These are phyloP conservation scores for Apiospora saccharicola DNA, from an alignment of 2,329 filamentous ascomycete genomes.

Conservation along the genomic window DNA sequence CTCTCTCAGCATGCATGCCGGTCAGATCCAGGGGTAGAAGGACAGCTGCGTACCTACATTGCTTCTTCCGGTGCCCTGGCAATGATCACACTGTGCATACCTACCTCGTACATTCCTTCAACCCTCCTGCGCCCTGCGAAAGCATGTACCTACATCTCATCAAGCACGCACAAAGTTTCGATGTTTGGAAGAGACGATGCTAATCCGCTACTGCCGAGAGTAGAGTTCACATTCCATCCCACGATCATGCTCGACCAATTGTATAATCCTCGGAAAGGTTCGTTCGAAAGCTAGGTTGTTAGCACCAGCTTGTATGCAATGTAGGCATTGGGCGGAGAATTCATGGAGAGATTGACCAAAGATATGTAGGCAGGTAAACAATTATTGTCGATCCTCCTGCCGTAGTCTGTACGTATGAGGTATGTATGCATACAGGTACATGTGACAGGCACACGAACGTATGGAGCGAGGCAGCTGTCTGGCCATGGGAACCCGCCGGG, in stretches of 20 bases:
- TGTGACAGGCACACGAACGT: not conserved
- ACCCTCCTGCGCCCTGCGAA: not conserved
- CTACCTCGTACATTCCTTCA: not conserved
- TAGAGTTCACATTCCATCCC: slow-evolving; percentile 17
- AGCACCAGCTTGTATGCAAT: not conserved
- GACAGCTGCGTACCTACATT: slow-evolving; percentile 9
- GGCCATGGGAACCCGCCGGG: not conserved
- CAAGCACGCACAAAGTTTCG: slow-evolving; percentile 2
- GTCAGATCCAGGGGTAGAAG: slow-evolving; percentile 15
- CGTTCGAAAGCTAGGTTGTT: not conserved
- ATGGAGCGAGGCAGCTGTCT: not conserved
- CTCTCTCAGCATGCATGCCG: not conserved
- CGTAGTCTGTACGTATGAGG: not conserved
- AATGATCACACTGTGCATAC: slow-evolving; percentile 7
- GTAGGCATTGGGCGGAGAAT: not conserved
- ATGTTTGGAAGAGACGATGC: slow-evolving; percentile 8
- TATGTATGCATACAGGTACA: not conserved
- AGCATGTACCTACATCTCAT: not conserved
- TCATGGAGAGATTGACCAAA: not conserved
- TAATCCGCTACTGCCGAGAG: not conserved
- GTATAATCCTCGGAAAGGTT: slow-evolving; percentile 9
- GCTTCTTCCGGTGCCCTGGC: not conserved
- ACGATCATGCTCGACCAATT: slow-evolving; percentile 14
- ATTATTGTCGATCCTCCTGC: not conserved
- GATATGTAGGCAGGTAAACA: not conserved